Evolutionary conservation across 2,329 filamentous ascomycete genomes (phyloP), one percentile per base, ranked within the genome.

Genomic region (Didymella arachidicola): DNA sequence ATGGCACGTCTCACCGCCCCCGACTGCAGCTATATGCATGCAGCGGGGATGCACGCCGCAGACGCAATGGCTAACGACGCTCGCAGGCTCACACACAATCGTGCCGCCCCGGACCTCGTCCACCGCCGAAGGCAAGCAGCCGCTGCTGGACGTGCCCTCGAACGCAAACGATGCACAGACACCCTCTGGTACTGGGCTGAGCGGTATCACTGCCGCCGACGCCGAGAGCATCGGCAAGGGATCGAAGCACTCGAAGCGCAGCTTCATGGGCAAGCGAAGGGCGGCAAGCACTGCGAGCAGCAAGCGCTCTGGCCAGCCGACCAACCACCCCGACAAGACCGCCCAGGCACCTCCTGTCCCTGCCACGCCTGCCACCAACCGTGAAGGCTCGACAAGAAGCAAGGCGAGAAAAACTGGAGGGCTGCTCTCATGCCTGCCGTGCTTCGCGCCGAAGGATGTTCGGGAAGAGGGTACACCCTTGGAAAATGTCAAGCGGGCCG

Each of bases 371-470:
- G 58, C 72, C 27, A 64, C 71, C 38, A 68, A 71, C 53, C 72
- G 71, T 25, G 69, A 74, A 42, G 69, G 71, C 25, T 75, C 73
- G 45, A 72, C 69, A 64, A 63, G 79, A 58, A 77, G 74, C 58
- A 68, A 79, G 63, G 68, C 73, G 42, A 80, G 78, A 67, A 80
- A 79, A 68, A 78, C 78, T 36, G 72, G 75, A 14, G 67, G 67
- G 22, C 66, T 82, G 30, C 67, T 82, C 11, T 73, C 79, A 12
- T 83, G 91, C 53, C 80, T 92, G 58, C 86, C 84, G 60, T 92
- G 89, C 79, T 91, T 89, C 74, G 82, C 86, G 39, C 86, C 87
- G 48, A 87, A 89, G 62, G 82, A 85, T 63, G 82, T 83, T 16
- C 84, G 86, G 43, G 34, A 63, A 8, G 71, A 76, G 44, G 65